Conservation (phyloP, 2,329 filamentous ascomycete genomes). For the Ascochyta viciae-villosae region DNA sequence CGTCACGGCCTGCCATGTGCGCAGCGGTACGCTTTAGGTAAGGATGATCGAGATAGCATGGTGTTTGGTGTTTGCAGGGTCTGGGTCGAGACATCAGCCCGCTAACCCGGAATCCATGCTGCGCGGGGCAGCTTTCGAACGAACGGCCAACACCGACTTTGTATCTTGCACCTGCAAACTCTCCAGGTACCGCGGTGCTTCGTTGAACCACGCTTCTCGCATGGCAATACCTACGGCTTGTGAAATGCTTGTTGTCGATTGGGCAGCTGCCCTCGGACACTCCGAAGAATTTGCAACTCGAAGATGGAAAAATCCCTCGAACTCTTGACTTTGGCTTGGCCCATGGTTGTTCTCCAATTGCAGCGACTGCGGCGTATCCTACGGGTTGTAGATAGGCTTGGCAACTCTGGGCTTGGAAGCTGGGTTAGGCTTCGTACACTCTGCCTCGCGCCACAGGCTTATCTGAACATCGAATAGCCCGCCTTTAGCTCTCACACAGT, state of each 20-base stretch:
- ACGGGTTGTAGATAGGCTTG: conserved; percentile 31
- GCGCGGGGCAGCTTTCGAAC: conserved; percentile 8
- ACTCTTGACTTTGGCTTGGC: conserved; percentile 41
- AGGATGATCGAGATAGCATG: conserved; percentile 19
- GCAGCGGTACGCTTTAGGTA: conserved; percentile 13
- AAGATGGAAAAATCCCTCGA: conserved; percentile 23
- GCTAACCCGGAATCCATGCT: conserved; percentile 1
- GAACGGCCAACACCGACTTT: conserved; percentile 2
- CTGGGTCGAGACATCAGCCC: conserved; percentile 4
- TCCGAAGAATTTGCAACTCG: conserved; percentile 25
- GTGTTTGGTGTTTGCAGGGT: conserved; percentile 9
- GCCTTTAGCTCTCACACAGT: background rate
- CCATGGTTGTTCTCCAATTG: conserved; percentile 34
- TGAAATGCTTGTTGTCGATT: background rate
- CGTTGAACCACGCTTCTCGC: background rate
- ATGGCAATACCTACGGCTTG: background rate
- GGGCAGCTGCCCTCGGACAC: conserved; percentile 28
- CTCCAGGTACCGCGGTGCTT: background rate
- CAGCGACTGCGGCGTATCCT: conserved; percentile 13
- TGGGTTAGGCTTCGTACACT: conserved; percentile 30
- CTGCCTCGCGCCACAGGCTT: conserved; percentile 36
- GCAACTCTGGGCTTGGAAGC: conserved; percentile 36
- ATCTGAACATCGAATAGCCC: conserved; percentile 26
- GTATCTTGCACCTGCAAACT: background rate
- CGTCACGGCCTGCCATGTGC: conserved; percentile 11